phyloP scores from a whole-genome alignment of 192 early-diverging fungal genomes.

The Coemansia sp. region DNA sequence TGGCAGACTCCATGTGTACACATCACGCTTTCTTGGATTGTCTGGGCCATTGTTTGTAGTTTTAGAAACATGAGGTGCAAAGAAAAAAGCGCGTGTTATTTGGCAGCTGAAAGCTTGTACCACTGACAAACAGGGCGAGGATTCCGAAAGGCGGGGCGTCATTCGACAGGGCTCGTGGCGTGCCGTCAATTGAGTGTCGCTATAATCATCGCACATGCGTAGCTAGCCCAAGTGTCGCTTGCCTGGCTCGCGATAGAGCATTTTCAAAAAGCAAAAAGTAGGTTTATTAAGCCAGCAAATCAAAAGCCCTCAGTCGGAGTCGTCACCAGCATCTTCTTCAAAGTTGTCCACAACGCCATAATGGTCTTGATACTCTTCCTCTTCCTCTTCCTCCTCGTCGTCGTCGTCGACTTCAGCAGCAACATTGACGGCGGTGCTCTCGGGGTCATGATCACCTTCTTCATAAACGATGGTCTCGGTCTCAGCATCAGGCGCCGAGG shows the following conservation, averaged over 20 bases:
- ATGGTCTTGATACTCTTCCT: slow-evolving; percentile 9
- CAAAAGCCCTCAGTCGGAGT: background rate
- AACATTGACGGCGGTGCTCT: slow-evolving; percentile 34
- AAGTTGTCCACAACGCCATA: slow-evolving; percentile 10
- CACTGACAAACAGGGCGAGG: background rate
- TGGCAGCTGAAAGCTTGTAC: background rate
- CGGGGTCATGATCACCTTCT: slow-evolving; percentile 51
- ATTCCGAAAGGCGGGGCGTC: background rate
- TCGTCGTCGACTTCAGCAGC: slow-evolving; percentile 48
- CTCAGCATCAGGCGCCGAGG: slow-evolving; percentile 3
- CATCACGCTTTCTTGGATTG: background rate
- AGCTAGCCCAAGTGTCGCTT: background rate
- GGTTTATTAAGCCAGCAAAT: background rate
- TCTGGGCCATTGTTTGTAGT: background rate
- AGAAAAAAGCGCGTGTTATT: background rate
- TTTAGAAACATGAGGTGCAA: background rate
- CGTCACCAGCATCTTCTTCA: slow-evolving; percentile 17
- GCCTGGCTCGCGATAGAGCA: no score
- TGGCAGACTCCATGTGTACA: slow-evolving; percentile 1
- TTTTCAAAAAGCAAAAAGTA: background rate
- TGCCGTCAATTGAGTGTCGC: background rate
- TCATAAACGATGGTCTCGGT: slow-evolving; percentile 29
- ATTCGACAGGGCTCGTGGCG: background rate
- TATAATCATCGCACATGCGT: background rate
- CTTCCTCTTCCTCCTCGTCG: slow-evolving; percentile 51